Evolutionary conservation across 352 stramenopile species (phyloP).

Genomic region (Phytophthora hybrid): DNA sequence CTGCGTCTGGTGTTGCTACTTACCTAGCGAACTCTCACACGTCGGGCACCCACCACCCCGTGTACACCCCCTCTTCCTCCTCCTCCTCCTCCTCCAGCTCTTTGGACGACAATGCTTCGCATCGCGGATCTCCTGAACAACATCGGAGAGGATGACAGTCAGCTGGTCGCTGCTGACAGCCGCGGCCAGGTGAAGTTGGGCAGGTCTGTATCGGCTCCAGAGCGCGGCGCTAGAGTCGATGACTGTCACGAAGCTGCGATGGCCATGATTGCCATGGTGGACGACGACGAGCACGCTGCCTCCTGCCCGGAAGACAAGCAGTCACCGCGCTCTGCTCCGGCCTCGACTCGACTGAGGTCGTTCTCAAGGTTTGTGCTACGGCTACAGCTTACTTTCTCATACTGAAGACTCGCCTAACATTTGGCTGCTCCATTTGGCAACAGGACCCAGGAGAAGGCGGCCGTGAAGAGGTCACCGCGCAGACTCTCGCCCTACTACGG

Average conservation of each 20-base stretch:
- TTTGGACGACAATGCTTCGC: conserved; percentile 32
- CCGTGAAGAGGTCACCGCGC: conserved; percentile 37
- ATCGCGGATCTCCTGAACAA: conserved; percentile 50
- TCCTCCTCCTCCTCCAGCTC: background rate
- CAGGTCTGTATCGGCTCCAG: conserved; percentile 41
- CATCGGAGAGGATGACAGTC: conserved; percentile 42
- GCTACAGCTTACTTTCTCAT: background rate
- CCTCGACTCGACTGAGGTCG: conserved; percentile 24
- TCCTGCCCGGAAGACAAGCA: conserved; percentile 47
- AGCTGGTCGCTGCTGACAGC: conserved; percentile 12
- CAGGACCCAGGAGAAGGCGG: conserved; percentile 41
- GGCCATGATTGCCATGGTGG: conserved; percentile 31
- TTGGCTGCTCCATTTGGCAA: background rate
- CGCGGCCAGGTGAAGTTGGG: conserved; percentile 32
- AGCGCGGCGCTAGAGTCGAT: conserved; percentile 9
- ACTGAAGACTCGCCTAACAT: background rate
- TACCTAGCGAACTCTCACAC: conserved; percentile 36
- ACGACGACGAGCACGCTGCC: conserved; percentile 40
- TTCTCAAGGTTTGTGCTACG: conserved; percentile 22
- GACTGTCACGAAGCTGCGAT: conserved; percentile 23
- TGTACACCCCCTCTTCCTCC: conserved; percentile 20
- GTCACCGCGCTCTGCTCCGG: conserved; percentile 21
- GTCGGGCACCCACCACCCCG: conserved; percentile 37
- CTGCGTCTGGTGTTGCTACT: conserved; percentile 41
- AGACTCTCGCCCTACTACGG: conserved; percentile 33